Base-by-base conservation (phyloP, 257 asterid genomes). In the Lithospermum erythrorhizon region DNA sequence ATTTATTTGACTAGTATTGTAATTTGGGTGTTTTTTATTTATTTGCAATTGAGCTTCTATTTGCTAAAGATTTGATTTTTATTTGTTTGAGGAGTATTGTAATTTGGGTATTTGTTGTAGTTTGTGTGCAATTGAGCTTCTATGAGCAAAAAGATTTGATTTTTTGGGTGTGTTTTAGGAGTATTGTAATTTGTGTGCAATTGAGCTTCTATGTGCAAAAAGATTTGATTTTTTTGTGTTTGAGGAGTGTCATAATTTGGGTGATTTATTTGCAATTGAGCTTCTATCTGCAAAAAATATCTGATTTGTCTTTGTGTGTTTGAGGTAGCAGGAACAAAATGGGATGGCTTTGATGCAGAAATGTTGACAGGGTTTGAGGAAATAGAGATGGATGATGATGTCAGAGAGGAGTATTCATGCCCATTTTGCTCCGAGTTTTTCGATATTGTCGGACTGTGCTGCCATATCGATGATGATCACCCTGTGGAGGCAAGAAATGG, bases 381-480 rank as follows among this genome's bases (percentile, higher is more conserved):
- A 67, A 79, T 83, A 2, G 94, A 83, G 53, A 61, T 81, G 69
- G 90, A 83, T 69, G 90, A 85, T 68, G 95, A 80, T 60, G 65
- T 80, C 47, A 77, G 87, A 70, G 90, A 86, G 69, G 95, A 89
- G 75, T 83, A 75, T 67, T 87, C 84, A 4, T 85, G 96, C 68
- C 93, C 89, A n/a, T 86, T 83, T 67, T 89, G 95, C 72, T 62
- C 90, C 0, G 95, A 86, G 35, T 79, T 78, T 71, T 89, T 80
- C 25, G 95, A 89, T 70, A 82, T 86, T 14, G 84, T 89, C 58
- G 87, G 95, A 25, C 83, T 89, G 21, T 89, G 90, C 72, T 89
- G 90, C 78, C 96, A 89, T 77, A 80, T 89, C 15, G 95, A 86
- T 62, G 95, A 89, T 29, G 95, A 86, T 72, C 95, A 89, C 76